A percentile compares a stretch with the other conserved stretches of the same genome.
Conservation (phyloP, 345 rosid genomes). For the Citrus inodora region DNA sequence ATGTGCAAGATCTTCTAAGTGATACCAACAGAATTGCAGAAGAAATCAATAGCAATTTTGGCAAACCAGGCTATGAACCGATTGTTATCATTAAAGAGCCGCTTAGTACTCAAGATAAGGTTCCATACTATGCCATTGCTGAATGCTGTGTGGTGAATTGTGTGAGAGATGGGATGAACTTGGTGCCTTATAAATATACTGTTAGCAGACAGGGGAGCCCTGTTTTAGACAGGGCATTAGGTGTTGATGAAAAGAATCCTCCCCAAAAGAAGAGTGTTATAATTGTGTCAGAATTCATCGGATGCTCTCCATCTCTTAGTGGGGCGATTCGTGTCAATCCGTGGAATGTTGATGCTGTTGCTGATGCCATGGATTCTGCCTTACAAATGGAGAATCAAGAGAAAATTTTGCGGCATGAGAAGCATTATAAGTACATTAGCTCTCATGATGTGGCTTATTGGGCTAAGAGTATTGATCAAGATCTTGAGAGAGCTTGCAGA, state of each 20-base stretch:
- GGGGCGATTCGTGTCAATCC: constrained; percentile 90
- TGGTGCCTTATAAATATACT: constrained; percentile 77
- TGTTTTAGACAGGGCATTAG: constrained; percentile 50
- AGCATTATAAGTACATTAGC: constrained; percentile 78
- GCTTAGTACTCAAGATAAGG: constrained; percentile 59
- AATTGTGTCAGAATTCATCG: constrained; percentile 82
- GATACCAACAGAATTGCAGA: constrained; percentile 41
- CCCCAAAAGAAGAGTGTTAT: constrained; percentile 52
- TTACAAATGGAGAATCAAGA: constrained; percentile 42
- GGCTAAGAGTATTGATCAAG: constrained; percentile 74
- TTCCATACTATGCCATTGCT: constrained; percentile 61
- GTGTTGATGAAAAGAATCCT: constrained; percentile 28
- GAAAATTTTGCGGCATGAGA: constrained; percentile 70
- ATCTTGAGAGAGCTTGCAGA: constrained; percentile 68
- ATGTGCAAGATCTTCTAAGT: constrained; percentile 53
- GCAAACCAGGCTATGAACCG: constrained; percentile 57
- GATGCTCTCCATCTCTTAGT: constrained; percentile 88
- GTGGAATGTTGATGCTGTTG: constrained; percentile 63
- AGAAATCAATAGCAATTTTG: constrained; percentile 50
- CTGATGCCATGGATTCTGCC: constrained; percentile 59
- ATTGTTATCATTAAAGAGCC: constrained; percentile 52
- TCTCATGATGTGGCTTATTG: constrained; percentile 79
- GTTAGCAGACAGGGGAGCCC: constrained; percentile 72
- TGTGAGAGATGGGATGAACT: constrained; percentile 88
- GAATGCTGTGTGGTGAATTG: constrained; percentile 78